phyloP scores from a whole-genome alignment of 805 yeast genomes.

The Candida oleophila region DNA sequence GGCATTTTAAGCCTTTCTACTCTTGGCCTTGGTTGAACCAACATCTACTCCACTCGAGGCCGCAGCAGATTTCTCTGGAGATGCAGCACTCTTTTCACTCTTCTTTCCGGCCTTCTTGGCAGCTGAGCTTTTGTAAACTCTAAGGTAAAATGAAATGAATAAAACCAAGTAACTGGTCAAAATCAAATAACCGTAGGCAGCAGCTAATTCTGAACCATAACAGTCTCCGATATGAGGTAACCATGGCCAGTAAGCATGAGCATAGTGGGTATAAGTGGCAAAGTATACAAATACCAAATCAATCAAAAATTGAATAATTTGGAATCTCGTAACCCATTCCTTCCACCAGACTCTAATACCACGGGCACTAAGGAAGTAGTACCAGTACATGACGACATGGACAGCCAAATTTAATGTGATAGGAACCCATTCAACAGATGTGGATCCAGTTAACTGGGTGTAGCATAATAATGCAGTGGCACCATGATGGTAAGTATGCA shows the following conservation, averaged over 20 bases:
- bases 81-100: slow-evolving; percentile 12
- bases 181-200: slow-evolving; percentile 84
- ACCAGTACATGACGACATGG: slow-evolving; percentile 97
- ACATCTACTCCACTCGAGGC: slow-evolving; percentile 12
- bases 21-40: slow-evolving; percentile 23
- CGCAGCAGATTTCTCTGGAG: slow-evolving; percentile 10
- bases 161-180: slow-evolving; percentile 84
- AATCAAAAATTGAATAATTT: slow-evolving; percentile 87
- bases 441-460: slow-evolving; percentile 86
- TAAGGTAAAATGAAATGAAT: slow-evolving; percentile 90
- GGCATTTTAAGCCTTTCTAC: slow-evolving; percentile 38
- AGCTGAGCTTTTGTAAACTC: slow-evolving; percentile 64
- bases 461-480: slow-evolving; percentile 94
- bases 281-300: slow-evolving; percentile 90
- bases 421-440: slow-evolving; percentile 95
- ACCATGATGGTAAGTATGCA: slow-evolving; percentile 97
- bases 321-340: slow-evolving; percentile 97
- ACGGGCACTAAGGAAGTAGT: slow-evolving; percentile 88
- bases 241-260: slow-evolving; percentile 57
- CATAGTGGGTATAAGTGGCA: slow-evolving; percentile 90
- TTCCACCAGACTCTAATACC: slow-evolving; percentile 99
- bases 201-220: slow-evolving; percentile 91
- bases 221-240: slow-evolving; percentile 81
- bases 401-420: slow-evolving; percentile 86
- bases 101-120: slow-evolving; percentile 18